Evolutionary conservation across 1,284 basidiomycete species (phyloP), one percentile per base, ranked within the genome.

Genomic region (Ceratobasidium sp.): DNA sequence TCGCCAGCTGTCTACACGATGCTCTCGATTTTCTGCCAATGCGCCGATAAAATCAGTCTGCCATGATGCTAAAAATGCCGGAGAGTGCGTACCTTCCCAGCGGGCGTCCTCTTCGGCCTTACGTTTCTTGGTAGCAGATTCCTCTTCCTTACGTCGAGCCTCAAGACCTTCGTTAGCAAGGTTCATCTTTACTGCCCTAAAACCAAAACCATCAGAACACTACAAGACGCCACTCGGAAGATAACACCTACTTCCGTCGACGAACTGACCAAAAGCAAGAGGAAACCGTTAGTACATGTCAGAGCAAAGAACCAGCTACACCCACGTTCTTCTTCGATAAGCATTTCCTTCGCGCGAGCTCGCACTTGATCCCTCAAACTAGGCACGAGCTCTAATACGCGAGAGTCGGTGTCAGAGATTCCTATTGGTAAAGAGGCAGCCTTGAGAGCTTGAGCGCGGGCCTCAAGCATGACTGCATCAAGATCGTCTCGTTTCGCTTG

Each of bases 111-210:
- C 91, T 77, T 94, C 92, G 1, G 86, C 92, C 78, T 94, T 94
- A 72, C 92, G 86, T 80, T 94, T 94, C 83, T 81, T 89, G 18
- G 86, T 77, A 21, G 83, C 81, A n/a, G 90, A 84, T 77, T 94
- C 92, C 72, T 92, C 92, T 73, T 94, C 92, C 80, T 94, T 94
- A 84, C 90, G 92, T 76, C 88, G 85, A 9, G 92, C 92, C 79
- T 94, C 92, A 2, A 93, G 82, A 14, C 92, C 92, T 80, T 94
- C 92, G 77, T 94, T 94, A 2, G 92, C 92, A 59, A 94, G 81
- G 78, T 93, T 93, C 89, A 93, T 89, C 83, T 94, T 94, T 76
- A 93, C 82, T 11, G 35, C 35, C 35, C 35, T 38, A 38, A 5
- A 11, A 11, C 11, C 6, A 38, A 11, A 38, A 11, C 11, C 11